Evolutionary conservation across 371 early-diverging fungal species (phyloP).

Genomic region (Polyrhizophydium stewartii): DNA sequence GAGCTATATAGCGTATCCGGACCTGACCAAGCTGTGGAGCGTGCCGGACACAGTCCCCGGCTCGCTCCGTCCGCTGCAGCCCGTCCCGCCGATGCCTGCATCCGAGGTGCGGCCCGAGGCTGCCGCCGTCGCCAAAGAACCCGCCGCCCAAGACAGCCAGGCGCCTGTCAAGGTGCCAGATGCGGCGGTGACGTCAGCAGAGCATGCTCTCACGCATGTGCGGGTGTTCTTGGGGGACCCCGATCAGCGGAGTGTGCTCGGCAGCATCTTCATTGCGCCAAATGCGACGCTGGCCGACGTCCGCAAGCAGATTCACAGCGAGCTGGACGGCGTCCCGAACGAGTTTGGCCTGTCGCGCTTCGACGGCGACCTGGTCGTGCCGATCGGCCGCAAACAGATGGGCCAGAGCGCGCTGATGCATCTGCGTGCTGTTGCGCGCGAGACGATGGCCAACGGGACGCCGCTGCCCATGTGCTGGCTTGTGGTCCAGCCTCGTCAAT

Average conservation of each 20-base stretch:
- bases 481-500: too few relatives aligned
- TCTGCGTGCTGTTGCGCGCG: neutral
- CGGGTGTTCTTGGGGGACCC: neutral
- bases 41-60: conserved; percentile 44
- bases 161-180: too few relatives aligned
- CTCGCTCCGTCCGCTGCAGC: neutral
- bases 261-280: conserved; percentile 49
- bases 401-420: neutral
- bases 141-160: too few relatives aligned
- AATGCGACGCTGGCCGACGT: conserved; percentile 46
- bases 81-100: conserved; percentile 32
- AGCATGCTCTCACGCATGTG: too few relatives aligned
- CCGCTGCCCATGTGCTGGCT: too few relatives aligned
- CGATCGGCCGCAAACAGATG: neutral
- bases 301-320: conserved; percentile 30
- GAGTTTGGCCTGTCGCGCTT: neutral
- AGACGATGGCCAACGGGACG: too few relatives aligned
- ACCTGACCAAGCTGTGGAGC: conserved; percentile 67
- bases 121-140: too few relatives aligned
- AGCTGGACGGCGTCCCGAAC: conserved; percentile 5
- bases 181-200: too few relatives aligned
- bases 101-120: neutral
- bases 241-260: conserved; percentile 24
- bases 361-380: neutral
- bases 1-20: conserved; percentile 64